A percentile compares a stretch with the other conserved stretches of the same genome.
Evolutionary conservation across 208 protist species (phyloP).

Genomic region (Trypanosomatidae sp.): DNA sequence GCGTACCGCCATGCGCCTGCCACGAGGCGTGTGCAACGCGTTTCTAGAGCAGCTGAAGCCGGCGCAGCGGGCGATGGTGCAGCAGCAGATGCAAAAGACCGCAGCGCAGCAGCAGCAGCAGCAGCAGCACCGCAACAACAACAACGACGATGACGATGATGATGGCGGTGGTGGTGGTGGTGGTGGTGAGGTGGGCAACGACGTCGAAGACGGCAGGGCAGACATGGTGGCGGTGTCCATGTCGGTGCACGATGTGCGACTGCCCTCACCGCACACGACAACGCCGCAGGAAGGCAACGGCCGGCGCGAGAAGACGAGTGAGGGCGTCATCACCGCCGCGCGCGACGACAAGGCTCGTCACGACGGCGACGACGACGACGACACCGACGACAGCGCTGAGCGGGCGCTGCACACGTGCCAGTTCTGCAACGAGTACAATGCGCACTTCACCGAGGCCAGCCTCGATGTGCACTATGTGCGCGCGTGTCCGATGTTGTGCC

Average conservation of each 20-base stretch:
- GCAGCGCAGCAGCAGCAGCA: slow-evolving; percentile 5
- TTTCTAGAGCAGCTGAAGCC: slow-evolving; percentile 55
- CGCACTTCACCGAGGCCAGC: slow-evolving; percentile 44
- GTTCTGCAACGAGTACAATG: slow-evolving; percentile 75
- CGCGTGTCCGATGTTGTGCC: slow-evolving; percentile 85
- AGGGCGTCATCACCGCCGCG: neutral
- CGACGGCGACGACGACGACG: too few relatives aligned
- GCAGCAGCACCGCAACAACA: neutral
- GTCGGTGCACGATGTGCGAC: too few relatives aligned
- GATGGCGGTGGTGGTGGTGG: too few relatives aligned
- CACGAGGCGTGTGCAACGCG: slow-evolving; percentile 3
- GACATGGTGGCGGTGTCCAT: too few relatives aligned
- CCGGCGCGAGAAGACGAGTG: too few relatives aligned
- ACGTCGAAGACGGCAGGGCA: neutral
- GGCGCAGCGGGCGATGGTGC: slow-evolving; percentile 48
- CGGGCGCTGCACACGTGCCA: slow-evolving; percentile 48
- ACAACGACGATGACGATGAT: slow-evolving; percentile 4
- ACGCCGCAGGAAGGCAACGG: too few relatives aligned
- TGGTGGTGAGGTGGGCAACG: too few relatives aligned
- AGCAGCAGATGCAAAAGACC: slow-evolving; percentile 41
- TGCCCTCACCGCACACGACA: too few relatives aligned
- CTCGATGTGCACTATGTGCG: slow-evolving; percentile 82
- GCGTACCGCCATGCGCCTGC: slow-evolving; percentile 32
- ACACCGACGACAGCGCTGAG: neutral
- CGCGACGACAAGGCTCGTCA: too few relatives aligned